phyloP scores from a whole-genome alignment of 257 asterid genomes.

The Scutellaria barbata region DNA sequence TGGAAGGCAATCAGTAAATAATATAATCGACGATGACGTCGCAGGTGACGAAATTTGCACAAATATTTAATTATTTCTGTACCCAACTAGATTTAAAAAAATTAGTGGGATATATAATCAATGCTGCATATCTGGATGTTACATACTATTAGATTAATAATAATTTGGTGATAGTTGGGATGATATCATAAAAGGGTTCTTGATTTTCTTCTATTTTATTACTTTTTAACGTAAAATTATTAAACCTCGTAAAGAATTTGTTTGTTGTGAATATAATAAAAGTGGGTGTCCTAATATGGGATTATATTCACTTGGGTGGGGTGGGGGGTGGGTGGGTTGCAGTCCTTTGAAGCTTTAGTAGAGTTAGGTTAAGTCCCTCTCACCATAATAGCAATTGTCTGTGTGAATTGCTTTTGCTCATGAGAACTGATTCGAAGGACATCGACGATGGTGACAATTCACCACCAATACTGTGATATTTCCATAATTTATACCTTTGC shows the following conservation, averaged over 20 bases:
- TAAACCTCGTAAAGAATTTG: conserved; percentile 36
- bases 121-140: conserved; percentile 38
- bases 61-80: conserved; percentile 31
- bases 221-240: background rate
- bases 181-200: conserved; percentile 5
- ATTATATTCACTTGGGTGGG: background rate
- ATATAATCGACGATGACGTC: conserved; percentile 57
- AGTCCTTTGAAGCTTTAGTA: conserved; percentile 42
- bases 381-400: conserved; percentile 62
- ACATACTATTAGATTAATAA: conserved; percentile 11
- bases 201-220: background rate
- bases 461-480: conserved; percentile 44
- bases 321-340: background rate
- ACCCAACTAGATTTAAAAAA: conserved; percentile 32
- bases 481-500: conserved; percentile 7
- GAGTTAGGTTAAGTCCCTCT: conserved; percentile 72
- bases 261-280: conserved; percentile 1
- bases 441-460: conserved; percentile 70
- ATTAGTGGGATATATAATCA: conserved; percentile 41
- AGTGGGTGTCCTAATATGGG: background rate
- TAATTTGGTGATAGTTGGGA: conserved; percentile 29
- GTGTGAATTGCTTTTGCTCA: conserved; percentile 52
- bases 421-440: conserved; percentile 79
- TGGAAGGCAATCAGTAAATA: conserved; percentile 40
- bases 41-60: conserved; percentile 52